A percentile compares a stretch with the other conserved stretches of the same genome.
These are phyloP conservation scores for Hypomontagnella monticulosa DNA, from an alignment of 495 filamentous ascomycete species.

Conservation along the genomic window DNA sequence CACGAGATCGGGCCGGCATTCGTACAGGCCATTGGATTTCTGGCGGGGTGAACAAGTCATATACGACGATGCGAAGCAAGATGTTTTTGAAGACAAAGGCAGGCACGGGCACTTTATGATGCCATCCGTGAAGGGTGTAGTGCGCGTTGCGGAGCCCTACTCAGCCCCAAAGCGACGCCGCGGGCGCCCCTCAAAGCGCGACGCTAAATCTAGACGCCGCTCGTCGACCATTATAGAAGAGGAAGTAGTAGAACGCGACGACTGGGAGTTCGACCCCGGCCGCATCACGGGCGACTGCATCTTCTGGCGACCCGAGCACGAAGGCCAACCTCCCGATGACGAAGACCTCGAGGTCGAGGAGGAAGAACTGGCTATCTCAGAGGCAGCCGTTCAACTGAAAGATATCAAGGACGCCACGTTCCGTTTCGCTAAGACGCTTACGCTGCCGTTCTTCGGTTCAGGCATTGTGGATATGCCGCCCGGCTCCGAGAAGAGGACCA, in stretches of 20 bases:
- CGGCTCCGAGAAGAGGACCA: constrained; percentile 80
- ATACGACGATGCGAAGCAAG: constrained; percentile 67
- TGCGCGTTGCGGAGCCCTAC: constrained; percentile 71
- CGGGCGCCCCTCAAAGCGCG: constrained; percentile 43
- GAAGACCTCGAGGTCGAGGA: constrained; percentile 61
- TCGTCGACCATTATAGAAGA: constrained; percentile 42
- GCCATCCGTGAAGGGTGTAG: constrained; percentile 75
- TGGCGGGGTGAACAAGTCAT: constrained; percentile 87
- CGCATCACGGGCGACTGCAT: constrained; percentile 56
- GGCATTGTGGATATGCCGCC: constrained; percentile 90
- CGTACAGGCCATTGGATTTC: constrained; percentile 79
- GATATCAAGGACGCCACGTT: constrained; percentile 80
- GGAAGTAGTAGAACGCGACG: constrained; percentile 59
- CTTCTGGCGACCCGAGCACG: constrained; percentile 59
- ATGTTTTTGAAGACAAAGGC: constrained; percentile 51
- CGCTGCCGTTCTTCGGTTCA: constrained; percentile 82
- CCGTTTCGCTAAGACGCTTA: constrained; percentile 86
- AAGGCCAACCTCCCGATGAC: constrained; percentile 51
- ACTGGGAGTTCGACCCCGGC: constrained; percentile 61
- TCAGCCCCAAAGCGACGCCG: constrained; percentile 30
- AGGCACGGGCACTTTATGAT: constrained; percentile 61
- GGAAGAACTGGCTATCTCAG: constrained; percentile 79
- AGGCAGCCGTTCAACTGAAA: constrained; percentile 74
- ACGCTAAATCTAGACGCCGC: constrained; percentile 6
- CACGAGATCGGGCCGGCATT: constrained; percentile 64